Evolutionary conservation across 1,139 yeast genomes (phyloP).

Genomic region (Geotrichum citri-aurantii): DNA sequence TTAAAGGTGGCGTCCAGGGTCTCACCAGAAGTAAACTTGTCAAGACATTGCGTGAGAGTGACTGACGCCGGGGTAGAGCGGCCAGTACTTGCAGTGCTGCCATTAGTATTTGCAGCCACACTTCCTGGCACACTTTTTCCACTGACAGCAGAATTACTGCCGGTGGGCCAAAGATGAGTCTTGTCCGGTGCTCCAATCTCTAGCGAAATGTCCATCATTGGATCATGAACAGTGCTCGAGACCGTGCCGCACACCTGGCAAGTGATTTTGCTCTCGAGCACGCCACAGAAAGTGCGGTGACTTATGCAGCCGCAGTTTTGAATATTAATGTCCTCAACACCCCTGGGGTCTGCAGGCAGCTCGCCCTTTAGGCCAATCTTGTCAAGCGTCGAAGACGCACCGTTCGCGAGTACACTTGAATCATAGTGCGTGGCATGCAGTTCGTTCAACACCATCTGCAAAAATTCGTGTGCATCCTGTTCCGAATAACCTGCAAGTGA

Average conservation of each 20-base stretch:
- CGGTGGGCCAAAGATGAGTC: not conserved
- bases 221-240: slow-evolving; percentile 66
- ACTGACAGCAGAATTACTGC: slow-evolving; percentile 1
- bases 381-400: slow-evolving; percentile 4
- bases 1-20: slow-evolving; percentile 65
- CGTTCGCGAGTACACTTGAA: slow-evolving; percentile 10
- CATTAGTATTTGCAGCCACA: not conserved
- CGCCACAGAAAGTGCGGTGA: slow-evolving; percentile 75
- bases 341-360: slow-evolving; percentile 3
- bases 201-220: slow-evolving; percentile 81
- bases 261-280: slow-evolving; percentile 62
- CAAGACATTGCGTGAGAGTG: slow-evolving; percentile 57
- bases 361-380: slow-evolving; percentile 1
- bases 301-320: slow-evolving; percentile 64
- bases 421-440: slow-evolving; percentile 47
- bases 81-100: not conserved
- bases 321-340: slow-evolving; percentile 13
- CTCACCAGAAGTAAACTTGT: slow-evolving; percentile 72
- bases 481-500: slow-evolving; percentile 91
- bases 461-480: slow-evolving; percentile 97
- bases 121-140: slow-evolving; percentile 6
- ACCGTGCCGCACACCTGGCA: slow-evolving; percentile 64
- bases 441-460: slow-evolving; percentile 85
- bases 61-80: not conserved
- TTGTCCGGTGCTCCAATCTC: slow-evolving; percentile 39